Evolutionary conservation across 805 yeast species (phyloP).

Genomic region (Yamadazyma ubonensis): DNA sequence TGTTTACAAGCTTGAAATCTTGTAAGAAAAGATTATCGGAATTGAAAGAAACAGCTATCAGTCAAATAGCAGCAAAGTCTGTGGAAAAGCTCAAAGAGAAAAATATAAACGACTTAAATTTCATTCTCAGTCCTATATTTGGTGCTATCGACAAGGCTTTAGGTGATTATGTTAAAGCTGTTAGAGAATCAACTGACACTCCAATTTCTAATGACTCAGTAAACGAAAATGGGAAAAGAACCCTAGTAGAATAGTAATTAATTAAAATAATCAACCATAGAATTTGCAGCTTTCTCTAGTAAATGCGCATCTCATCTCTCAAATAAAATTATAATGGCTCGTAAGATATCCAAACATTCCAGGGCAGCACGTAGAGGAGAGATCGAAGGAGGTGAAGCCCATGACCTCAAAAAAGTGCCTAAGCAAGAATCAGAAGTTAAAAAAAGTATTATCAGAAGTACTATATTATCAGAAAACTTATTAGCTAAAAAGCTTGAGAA

Average conservation of each 20-base stretch:
- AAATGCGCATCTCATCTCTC: slow-evolving; percentile 9
- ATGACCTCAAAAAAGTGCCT: slow-evolving; percentile 51
- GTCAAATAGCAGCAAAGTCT: slow-evolving; percentile 18
- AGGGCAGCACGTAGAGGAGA: slow-evolving; percentile 77
- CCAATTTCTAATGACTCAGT: slow-evolving; percentile 8
- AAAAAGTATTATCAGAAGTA: slow-evolving; percentile 64
- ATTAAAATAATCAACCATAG: no score
- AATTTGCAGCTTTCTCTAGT: neutral
- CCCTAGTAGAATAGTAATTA: slow-evolving; percentile 13
- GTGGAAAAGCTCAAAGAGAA: slow-evolving; percentile 33
- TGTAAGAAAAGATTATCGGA: slow-evolving; percentile 30
- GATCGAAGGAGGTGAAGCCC: slow-evolving; percentile 42
- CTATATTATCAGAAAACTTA: slow-evolving; percentile 63
- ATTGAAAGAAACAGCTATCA: slow-evolving; percentile 24
- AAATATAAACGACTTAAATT: slow-evolving; percentile 30
- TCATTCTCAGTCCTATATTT: slow-evolving; percentile 32
- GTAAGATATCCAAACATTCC: slow-evolving; percentile 61
- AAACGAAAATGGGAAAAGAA: slow-evolving; percentile 38
- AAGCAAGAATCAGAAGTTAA: slow-evolving; percentile 57
- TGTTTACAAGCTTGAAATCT: slow-evolving; percentile 36
- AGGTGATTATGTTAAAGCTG: slow-evolving; percentile 33
- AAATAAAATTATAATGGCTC: slow-evolving; percentile 27
- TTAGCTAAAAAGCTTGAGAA: slow-evolving; percentile 55
- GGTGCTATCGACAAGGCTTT: slow-evolving; percentile 35
- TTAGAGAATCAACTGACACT: slow-evolving; percentile 12